phyloP scores from a whole-genome alignment of 768 basidiomycete species.

The Xerocomellus intermedius region DNA sequence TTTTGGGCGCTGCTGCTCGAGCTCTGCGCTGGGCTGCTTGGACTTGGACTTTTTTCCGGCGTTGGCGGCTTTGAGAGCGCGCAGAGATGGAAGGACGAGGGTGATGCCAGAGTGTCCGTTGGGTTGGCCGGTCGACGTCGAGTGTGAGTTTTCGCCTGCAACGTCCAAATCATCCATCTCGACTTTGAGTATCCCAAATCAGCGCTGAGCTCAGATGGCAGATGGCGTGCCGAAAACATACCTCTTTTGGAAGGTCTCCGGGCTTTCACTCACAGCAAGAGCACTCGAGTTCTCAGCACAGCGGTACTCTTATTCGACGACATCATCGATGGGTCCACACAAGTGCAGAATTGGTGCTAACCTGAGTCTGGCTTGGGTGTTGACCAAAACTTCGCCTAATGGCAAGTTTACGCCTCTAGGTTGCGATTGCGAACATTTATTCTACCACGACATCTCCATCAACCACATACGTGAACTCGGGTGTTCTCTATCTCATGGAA shows the following conservation, averaged over 20 bases:
- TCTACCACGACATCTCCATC: too few species aligned
- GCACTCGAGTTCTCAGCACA: too few species aligned
- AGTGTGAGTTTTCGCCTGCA: constrained; percentile 31
- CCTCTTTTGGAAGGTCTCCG: constrained; percentile 5
- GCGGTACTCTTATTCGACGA: too few species aligned
- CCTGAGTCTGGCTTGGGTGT: too few species aligned
- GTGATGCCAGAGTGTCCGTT: constrained; percentile 50
- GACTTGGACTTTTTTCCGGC: constrained; percentile 46
- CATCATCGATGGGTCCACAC: too few species aligned
- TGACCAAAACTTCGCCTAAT: too few species aligned
- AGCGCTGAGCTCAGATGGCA: constrained; percentile 2
- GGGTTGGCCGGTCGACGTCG: constrained; percentile 25
- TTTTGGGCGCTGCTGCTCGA: constrained; percentile 32
- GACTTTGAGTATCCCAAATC: constrained; percentile 14
- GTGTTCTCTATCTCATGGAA: too few species aligned
- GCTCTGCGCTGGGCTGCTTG: constrained; percentile 27
- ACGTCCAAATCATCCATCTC: constrained; percentile 34
- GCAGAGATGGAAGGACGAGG: constrained; percentile 67
- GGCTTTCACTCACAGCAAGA: too few species aligned
- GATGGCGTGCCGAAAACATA: constrained; percentile 7
- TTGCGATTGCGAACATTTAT: too few species aligned
- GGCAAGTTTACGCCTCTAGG: too few species aligned
- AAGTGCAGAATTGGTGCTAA: too few species aligned
- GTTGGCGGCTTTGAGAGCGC: constrained; percentile 57
- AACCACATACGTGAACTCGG: too few species aligned